A percentile compares a stretch with the other conserved stretches of the same genome.
Evolutionary conservation across 768 basidiomycete species (phyloP).

Genomic region (Leccinum fibrillosum): DNA sequence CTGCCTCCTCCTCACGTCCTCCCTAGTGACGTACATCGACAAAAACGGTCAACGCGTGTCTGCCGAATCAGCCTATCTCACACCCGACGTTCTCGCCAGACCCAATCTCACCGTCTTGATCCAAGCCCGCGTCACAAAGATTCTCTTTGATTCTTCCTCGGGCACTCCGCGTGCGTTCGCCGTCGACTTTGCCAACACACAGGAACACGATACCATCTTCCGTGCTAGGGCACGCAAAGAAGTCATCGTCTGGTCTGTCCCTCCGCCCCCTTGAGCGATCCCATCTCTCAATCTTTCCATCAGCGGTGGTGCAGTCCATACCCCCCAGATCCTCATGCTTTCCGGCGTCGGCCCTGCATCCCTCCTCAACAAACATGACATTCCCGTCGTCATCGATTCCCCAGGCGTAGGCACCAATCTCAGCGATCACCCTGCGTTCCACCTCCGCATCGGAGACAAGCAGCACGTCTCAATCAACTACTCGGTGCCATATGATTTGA

Average conservation of each 20-base stretch:
- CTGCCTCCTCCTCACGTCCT: conserved; percentile 1
- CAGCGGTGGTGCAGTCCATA: conserved; percentile 62
- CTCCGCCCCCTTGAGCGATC: neutral
- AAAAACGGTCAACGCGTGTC: conserved; percentile 52
- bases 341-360: conserved; percentile 73
- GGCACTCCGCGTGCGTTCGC: conserved; percentile 49
- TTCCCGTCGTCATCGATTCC: conserved; percentile 58
- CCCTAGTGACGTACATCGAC: conserved; percentile 65
- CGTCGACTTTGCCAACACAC: conserved; percentile 52
- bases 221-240: conserved; percentile 52
- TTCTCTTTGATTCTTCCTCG: conserved; percentile 48
- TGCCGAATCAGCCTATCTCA: conserved; percentile 66
- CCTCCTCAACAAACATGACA: conserved; percentile 48
- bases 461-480: conserved; percentile 40
- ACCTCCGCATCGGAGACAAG: conserved; percentile 52
- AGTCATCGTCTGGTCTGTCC: conserved; percentile 55
- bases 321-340: conserved; percentile 66
- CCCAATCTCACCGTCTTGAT: conserved; percentile 64
- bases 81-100: conserved; percentile 56
- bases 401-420: conserved; percentile 75
- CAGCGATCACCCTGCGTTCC: conserved; percentile 62
- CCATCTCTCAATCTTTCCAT: neutral
- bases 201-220: conserved; percentile 30
- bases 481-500: conserved; percentile 27
- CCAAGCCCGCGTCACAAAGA: conserved; percentile 52